These are phyloP conservation scores for Ascocoryne sarcoides DNA, from an alignment of 2,329 filamentous ascomycete genomes.

Conservation along the genomic window DNA sequence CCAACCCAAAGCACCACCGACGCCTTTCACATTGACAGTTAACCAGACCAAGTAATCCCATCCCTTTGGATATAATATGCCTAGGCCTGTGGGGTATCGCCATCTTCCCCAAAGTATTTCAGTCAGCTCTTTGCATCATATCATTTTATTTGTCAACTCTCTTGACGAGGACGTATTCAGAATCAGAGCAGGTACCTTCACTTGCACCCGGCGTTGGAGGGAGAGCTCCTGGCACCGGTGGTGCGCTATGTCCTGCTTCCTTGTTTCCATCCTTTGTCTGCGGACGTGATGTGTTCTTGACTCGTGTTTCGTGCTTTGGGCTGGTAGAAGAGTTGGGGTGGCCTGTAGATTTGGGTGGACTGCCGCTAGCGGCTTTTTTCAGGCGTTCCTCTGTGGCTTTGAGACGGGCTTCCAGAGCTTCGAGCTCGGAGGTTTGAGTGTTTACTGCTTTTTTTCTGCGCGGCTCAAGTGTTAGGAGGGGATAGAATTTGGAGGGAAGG, in stretches of 20 bases:
- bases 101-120: slow-evolving; percentile 23
- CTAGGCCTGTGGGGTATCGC: slow-evolving; percentile 14
- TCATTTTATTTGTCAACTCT: slow-evolving; percentile 12
- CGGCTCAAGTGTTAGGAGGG: neutral
- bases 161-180: slow-evolving; percentile 23
- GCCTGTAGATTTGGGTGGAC: slow-evolving; percentile 8
- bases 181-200: slow-evolving; percentile 27
- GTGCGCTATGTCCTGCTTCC: slow-evolving; percentile 4
- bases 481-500: neutral
- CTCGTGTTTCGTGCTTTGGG: slow-evolving; percentile 11
- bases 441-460: slow-evolving; percentile 70
- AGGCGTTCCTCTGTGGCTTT: slow-evolving; percentile 79
- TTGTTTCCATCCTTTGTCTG: slow-evolving; percentile 6
- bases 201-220: slow-evolving; percentile 29
- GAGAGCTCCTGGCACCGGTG: slow-evolving; percentile 22
- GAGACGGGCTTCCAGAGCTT: slow-evolving; percentile 75
- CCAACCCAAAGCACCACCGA: neutral
- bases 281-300: slow-evolving; percentile 7
- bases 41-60: neutral
- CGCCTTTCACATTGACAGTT: neutral
- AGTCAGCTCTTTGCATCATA: too few species aligned
- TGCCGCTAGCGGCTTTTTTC: slow-evolving; percentile 29
- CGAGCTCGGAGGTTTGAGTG: slow-evolving; percentile 68
- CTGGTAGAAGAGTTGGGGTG: slow-evolving; percentile 10
- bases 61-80: slow-evolving; percentile 2